Base-by-base conservation (phyloP, 129 eudicot genomes). In the Gnaphalium uliginosum region DNA sequence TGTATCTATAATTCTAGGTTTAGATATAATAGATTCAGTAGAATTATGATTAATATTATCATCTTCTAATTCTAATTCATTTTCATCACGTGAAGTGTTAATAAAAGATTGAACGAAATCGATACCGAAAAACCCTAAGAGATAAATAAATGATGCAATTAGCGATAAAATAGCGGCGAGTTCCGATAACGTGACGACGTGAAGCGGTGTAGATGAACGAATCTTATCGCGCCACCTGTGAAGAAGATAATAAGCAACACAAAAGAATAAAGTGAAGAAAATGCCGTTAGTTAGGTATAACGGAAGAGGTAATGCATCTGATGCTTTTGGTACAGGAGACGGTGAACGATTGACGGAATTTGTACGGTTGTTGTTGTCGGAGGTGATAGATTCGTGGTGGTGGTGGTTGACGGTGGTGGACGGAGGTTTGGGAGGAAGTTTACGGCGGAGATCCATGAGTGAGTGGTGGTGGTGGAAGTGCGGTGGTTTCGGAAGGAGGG, bases 251-350 rank as follows among this genome's bases (percentile, higher is more conserved):
- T 90, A 90, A 0, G 81, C 87, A 9, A 85, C 89, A 32, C 81
- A 87, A 86, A 87, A 90, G 75, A 90, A 90, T 6, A 90, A 58
- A 46, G 90, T 82, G 86, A 90, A 81, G 89, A 87, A 87, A 63
- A 90, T 48, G 77, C 75, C 84, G 82, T 90, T 90, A 22, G 96
- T 87, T 53, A 90, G 89, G 85, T 87, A 79, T 4, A 87, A 75
- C 0, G 96, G 88, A 21, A 85, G 84, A 1, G 96, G 96, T 19
- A 89, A 84, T 23, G 96, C 96, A 39, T 89, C 96, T 29, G 96
- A 89, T 3, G 96, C 96, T 74, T 87, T 87, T 0, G 87, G 89
- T 5, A 71, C 65, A 8, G 83, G 81, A 1, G 84, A 56, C 33
- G 72, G 63, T 56, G 86, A 67, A 1, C 76, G 79, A 27, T 68